phyloP scores from a whole-genome alignment of 2,329 filamentous ascomycete genomes.

The Cordyceps farinosa region DNA sequence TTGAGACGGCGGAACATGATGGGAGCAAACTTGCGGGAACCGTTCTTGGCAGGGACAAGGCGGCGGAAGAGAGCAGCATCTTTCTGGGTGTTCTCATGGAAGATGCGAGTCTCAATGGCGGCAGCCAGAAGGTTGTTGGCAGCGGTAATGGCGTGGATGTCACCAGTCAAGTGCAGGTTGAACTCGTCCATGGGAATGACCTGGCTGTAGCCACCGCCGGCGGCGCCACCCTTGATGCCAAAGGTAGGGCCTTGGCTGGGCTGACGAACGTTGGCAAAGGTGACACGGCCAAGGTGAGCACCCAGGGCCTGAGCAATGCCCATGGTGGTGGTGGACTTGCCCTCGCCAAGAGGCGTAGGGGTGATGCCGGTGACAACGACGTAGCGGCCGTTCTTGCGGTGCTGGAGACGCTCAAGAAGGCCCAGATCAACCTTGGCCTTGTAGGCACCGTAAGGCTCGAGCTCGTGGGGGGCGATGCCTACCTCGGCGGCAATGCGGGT shows the following conservation, averaged over 20 bases:
- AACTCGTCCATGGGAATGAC: constrained; percentile 99
- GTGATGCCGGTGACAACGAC: constrained; percentile 94
- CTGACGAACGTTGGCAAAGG: constrained; percentile 95
- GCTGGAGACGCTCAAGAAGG: constrained; percentile 76
- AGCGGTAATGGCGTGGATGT: constrained; percentile 95
- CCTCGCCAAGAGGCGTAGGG: constrained; percentile 92
- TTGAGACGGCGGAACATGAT: constrained; percentile 91
- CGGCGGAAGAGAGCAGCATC: constrained; percentile 83
- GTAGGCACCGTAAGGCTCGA: constrained; percentile 91
- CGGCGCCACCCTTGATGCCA: constrained; percentile 97
- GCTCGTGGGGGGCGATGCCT: constrained; percentile 81
- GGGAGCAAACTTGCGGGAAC: constrained; percentile 78
- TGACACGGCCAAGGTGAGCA: constrained; percentile 79
- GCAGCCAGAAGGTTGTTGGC: constrained; percentile 96
- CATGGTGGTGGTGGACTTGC: constrained; percentile 97
- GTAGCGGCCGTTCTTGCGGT: constrained; percentile 86
- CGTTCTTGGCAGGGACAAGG: constrained; percentile 85
- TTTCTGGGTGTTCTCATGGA: constrained; percentile 95
- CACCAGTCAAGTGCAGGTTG: constrained; percentile 94
- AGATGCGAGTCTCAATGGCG: constrained; percentile 96
- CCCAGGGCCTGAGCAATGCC: constrained; percentile 90
- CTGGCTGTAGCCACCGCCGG: constrained; percentile 96
- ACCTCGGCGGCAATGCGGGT: constrained; percentile 79
- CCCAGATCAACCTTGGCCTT: constrained; percentile 92
- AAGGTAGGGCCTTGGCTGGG: constrained; percentile 97